phyloP scores from a whole-genome alignment of 2,329 filamentous ascomycete species.

The Paraphoma chrysanthemicola region DNA sequence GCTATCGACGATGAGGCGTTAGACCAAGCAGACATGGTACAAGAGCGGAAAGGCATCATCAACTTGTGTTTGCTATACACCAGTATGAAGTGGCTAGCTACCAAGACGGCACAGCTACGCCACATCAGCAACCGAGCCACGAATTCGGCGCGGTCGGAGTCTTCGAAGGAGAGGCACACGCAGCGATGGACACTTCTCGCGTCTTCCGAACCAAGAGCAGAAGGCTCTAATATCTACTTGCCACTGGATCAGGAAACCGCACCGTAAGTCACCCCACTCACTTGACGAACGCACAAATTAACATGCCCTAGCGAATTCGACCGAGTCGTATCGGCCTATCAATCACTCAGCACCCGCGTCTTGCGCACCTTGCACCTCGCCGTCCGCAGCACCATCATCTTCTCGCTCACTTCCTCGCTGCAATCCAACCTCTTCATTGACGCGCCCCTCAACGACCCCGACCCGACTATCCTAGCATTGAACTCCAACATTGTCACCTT shows the following conservation, averaged over 20 bases:
- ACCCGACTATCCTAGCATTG: constrained; percentile 79
- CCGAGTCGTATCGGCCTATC: constrained; percentile 81
- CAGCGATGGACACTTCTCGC: constrained; percentile 85
- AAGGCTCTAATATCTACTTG: constrained; percentile 77
- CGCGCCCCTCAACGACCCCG: constrained; percentile 77
- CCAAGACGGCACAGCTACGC: constrained; percentile 80
- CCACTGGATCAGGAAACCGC: constrained; percentile 88
- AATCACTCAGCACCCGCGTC: constrained; percentile 78
- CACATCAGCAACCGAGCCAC: constrained; percentile 79
- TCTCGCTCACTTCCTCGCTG: constrained; percentile 71
- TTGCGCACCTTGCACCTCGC: constrained; percentile 89
- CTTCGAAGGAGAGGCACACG: constrained; percentile 59
- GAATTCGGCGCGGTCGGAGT: constrained; percentile 64
- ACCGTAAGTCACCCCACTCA: constrained; percentile 60
- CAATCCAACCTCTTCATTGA: constrained; percentile 55
- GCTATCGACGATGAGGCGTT: constrained; percentile 66
- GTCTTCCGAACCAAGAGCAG: constrained; percentile 51
- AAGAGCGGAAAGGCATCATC: constrained; percentile 84
- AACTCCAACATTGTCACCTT: constrained; percentile 86
- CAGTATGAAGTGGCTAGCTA: constrained; percentile 96
- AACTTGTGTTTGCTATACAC: constrained; percentile 90
- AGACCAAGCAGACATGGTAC: constrained; percentile 82
- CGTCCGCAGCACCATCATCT: constrained; percentile 82
- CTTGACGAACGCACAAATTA: constrained; percentile 5
- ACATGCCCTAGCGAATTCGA: constrained; percentile 73